phyloP scores from a whole-genome alignment of 1,284 basidiomycete species.

The Puccinia horiana region DNA sequence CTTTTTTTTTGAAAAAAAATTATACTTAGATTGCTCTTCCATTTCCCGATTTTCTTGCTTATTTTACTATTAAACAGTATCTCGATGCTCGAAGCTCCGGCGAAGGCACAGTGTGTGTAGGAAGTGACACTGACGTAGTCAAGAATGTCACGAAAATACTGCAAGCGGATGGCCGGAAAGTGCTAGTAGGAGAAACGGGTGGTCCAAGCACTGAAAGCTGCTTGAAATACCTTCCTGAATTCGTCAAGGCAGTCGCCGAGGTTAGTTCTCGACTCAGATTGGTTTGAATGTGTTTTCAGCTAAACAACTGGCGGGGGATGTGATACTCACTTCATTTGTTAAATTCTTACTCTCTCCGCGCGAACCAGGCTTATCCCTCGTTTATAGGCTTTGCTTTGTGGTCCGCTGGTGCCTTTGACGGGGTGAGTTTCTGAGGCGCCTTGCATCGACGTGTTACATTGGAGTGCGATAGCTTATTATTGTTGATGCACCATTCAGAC shows the following conservation, averaged over 20 bases:
- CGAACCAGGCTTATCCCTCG: constrained; percentile 4
- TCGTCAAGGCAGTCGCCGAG: constrained; percentile 7
- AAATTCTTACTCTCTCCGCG: too few species aligned
- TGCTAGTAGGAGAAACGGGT: constrained; percentile 20
- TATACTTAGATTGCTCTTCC: not conserved
- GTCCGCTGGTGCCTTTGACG: constrained; percentile 17
- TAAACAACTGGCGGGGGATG: too few species aligned
- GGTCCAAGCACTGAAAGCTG: constrained; percentile 33
- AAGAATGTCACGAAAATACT: not conserved
- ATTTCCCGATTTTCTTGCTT: not conserved
- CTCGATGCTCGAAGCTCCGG: constrained; percentile 29
- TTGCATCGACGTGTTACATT: not conserved
- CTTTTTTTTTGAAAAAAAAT: not conserved
- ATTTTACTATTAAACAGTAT: not conserved
- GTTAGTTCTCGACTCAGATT: not conserved
- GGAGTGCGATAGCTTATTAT: not conserved
- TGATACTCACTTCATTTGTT: not conserved
- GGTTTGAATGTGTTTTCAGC: too few species aligned
- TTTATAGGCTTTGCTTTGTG: constrained; percentile 19
- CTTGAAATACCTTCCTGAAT: not conserved
- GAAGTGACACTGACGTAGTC: not conserved
- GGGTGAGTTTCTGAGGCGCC: not conserved
- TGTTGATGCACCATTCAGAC: not conserved
- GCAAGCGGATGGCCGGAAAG: constrained; percentile 14
- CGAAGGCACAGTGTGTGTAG: not conserved